phyloP scores from a whole-genome alignment of 2,329 filamentous ascomycete species.

The Colletotrichum euphorbiae region DNA sequence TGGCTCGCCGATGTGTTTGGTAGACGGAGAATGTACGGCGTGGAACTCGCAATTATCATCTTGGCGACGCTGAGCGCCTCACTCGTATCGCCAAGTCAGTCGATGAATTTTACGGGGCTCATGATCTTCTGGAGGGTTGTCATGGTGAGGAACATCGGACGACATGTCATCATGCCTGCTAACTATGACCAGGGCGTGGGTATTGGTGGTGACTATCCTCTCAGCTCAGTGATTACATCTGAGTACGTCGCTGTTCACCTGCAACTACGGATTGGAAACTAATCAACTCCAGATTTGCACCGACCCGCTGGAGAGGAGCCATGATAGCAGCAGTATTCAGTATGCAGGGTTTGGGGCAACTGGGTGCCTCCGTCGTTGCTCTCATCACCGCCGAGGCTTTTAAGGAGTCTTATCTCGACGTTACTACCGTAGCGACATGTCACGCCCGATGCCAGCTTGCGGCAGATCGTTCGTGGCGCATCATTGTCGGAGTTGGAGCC shows the following conservation, averaged over 20 bases:
- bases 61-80: slow-evolving; percentile 76
- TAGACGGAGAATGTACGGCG: slow-evolving; percentile 84
- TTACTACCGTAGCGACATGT: slow-evolving; percentile 60
- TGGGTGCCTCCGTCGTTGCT: slow-evolving; percentile 76
- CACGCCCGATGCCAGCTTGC: slow-evolving; percentile 73
- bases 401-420: slow-evolving; percentile 59
- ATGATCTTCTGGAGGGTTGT: slow-evolving; percentile 82
- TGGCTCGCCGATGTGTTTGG: slow-evolving; percentile 82
- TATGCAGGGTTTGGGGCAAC: slow-evolving; percentile 87
- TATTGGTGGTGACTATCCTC: slow-evolving; percentile 85
- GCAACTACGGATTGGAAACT: background rate
- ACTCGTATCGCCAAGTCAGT: slow-evolving; percentile 69
- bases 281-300: slow-evolving; percentile 71
- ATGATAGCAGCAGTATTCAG: slow-evolving; percentile 89
- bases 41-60: slow-evolving; percentile 80
- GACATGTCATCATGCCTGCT: background rate
- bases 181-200: slow-evolving; percentile 68
- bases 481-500: slow-evolving; percentile 83
- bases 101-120: slow-evolving; percentile 69
- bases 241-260: slow-evolving; percentile 59
- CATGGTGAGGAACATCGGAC: slow-evolving; percentile 62
- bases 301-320: slow-evolving; percentile 82
- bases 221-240: slow-evolving; percentile 83
- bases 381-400: slow-evolving; percentile 76
- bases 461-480: slow-evolving; percentile 84